Base-by-base conservation (phyloP, 371 early-diverging fungal genomes). In the Capniomyces stellatus region DNA sequence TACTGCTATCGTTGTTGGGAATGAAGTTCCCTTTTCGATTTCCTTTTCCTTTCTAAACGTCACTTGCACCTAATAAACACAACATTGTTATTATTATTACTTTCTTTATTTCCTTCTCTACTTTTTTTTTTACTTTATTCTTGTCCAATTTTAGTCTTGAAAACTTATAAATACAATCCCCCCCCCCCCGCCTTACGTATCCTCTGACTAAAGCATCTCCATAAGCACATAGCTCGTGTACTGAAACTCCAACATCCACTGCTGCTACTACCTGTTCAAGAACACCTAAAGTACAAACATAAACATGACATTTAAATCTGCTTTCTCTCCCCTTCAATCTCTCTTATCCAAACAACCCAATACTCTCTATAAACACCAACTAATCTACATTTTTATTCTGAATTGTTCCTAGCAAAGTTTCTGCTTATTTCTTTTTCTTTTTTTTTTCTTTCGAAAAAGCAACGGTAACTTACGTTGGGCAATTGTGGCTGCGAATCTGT, bases 1-100 rank as follows among this genome's bases (percentile, higher is more conserved):
- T 56, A 90, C 74, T 23, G 78, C 75, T 28, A 90, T 64, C 59
- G 81, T 81, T 18, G 92, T 89, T 25, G 93, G 93, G 51, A 83
- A 69, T 22, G 93, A 83, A 52, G 84, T 75, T 15, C 91, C 93
- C 61, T 85, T 82, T 62, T 89, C 89, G 10, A 79, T 63, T 29
- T 35, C 22, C n/a, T 57, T 56, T 52, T 72, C 71, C 70, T 80
- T 77, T 58, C 76, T 81, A 73, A 76, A 81, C 44, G 83, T 75
- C 40, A 75, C 77, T 44, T 68, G 59, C 12, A 84, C 77, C 81
- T 81, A 69, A 43, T n/a, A n/a, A 54, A 51, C 31, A 39, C 43
- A 10, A 69, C 43, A 25, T 13, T 25, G 12, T 13, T 22, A 46
- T 25, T 46, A 46, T 13, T 40, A 40, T 12, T 19, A 18, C 30